Conservation (phyloP, 257 asterid genomes). For the Eustoma russellianum region DNA sequence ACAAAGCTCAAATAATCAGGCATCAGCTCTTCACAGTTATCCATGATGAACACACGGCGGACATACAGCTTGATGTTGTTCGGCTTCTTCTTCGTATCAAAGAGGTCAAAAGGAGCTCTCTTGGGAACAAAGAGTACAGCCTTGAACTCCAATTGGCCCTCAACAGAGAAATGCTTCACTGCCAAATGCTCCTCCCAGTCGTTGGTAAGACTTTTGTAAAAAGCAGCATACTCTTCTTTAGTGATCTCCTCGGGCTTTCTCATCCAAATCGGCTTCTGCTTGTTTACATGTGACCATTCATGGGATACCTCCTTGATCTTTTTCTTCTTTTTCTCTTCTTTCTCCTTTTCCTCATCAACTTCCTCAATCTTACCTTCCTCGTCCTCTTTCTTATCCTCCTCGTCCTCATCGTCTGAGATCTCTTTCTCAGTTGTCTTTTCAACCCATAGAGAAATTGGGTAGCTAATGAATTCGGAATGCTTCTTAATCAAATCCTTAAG, state of each 20-base stretch:
- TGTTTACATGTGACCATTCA: slow-evolving; percentile 45
- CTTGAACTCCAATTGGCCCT: slow-evolving; percentile 55
- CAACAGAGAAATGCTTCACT: slow-evolving; percentile 55
- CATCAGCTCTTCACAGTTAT: slow-evolving; percentile 49
- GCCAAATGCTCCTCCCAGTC: slow-evolving; percentile 57
- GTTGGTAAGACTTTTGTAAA: slow-evolving; percentile 49
- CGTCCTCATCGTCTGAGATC: slow-evolving; percentile 51
- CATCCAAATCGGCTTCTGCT: slow-evolving; percentile 59
- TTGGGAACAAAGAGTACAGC: slow-evolving; percentile 49
- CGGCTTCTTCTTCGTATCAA: slow-evolving; percentile 52
- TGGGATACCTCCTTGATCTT: slow-evolving; percentile 49
- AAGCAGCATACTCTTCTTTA: slow-evolving; percentile 52
- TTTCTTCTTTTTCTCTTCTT: slow-evolving; percentile 44
- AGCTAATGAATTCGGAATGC: slow-evolving; percentile 52
- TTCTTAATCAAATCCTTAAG: slow-evolving; percentile 51
- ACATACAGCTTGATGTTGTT: slow-evolving; percentile 56
- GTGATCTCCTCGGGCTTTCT: slow-evolving; percentile 55
- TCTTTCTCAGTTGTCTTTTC: slow-evolving; percentile 56
- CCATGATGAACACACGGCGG: slow-evolving; percentile 54
- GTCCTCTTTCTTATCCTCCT: slow-evolving; percentile 41
- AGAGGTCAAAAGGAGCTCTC: slow-evolving; percentile 56
- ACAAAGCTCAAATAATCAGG: slow-evolving; percentile 51
- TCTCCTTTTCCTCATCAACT: slow-evolving; percentile 43
- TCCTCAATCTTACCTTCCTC: slow-evolving; percentile 58
- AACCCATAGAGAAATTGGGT: slow-evolving; percentile 47